Percentiles rank a stretch among this genome's conserved stretches.
phyloP scores from a whole-genome alignment of 805 yeast genomes.

The Sugiyamaella chiloensis region DNA sequence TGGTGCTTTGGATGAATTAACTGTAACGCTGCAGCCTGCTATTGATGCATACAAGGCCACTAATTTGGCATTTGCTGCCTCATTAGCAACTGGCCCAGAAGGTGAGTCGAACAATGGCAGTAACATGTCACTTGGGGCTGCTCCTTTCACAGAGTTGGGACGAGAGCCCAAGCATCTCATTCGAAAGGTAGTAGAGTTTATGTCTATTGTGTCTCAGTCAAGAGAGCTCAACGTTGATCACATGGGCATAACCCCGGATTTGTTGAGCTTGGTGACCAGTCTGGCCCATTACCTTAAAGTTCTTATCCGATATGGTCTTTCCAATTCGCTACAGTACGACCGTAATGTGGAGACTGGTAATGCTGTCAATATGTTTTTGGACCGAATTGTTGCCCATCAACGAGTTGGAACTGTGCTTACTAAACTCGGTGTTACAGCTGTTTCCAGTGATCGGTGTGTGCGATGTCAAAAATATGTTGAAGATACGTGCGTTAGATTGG shows the following conservation, averaged over 20 bases:
- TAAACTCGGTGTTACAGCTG: conserved; percentile 29
- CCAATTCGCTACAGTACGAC: conserved; percentile 54
- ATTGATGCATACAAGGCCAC: conserved; percentile 12
- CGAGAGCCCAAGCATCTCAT: conserved; percentile 81
- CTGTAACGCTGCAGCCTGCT: conserved; percentile 25
- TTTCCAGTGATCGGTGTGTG: conserved; percentile 70
- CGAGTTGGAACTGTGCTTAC: conserved; percentile 30
- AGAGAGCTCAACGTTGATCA: conserved; percentile 22
- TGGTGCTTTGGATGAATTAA: conserved; percentile 61
- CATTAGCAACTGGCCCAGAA: not conserved
- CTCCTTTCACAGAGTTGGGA: conserved; percentile 27
- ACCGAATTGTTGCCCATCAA: conserved; percentile 46
- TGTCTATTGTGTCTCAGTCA: conserved; percentile 71
- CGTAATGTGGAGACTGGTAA: conserved; percentile 47
- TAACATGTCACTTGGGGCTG: not conserved
- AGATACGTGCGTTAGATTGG: conserved; percentile 65
- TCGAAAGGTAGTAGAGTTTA: conserved; percentile 84
- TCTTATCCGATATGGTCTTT: conserved; percentile 74
- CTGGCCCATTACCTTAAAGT: conserved; percentile 90
- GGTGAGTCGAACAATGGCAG: conserved; percentile 8
- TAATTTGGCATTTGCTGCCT: not conserved
- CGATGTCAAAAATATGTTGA: conserved; percentile 76
- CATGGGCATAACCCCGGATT: conserved; percentile 32
- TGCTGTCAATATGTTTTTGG: conserved; percentile 62
- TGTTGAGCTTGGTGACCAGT: conserved; percentile 81